Percentiles rank a stretch among this genome's conserved stretches.
Conservation (phyloP, 257 asterid species). For the Orobanche coerulescens region DNA sequence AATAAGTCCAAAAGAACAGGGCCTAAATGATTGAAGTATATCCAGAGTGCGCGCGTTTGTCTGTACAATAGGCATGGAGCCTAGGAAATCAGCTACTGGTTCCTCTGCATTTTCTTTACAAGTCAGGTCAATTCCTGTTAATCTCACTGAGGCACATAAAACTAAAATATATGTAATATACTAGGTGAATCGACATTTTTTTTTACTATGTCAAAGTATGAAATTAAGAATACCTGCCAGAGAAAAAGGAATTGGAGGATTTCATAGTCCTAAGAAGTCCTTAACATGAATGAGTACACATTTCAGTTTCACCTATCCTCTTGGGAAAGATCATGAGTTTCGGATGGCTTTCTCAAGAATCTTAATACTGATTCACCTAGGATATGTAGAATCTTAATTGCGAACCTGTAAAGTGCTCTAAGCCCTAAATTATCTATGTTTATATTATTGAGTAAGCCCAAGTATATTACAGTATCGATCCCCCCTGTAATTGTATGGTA, state of each 20-base stretch:
- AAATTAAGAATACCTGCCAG: background rate
- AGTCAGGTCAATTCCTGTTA: background rate
- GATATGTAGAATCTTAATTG: background rate
- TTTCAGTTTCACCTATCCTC: background rate
- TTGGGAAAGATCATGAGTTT: constrained; percentile 5
- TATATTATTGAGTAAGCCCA: background rate
- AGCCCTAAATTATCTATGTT: too few relatives aligned
- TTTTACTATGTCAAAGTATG: background rate
- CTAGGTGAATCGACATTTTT: background rate
- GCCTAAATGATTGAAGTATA: background rate
- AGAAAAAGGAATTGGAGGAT: background rate
- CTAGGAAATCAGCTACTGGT: background rate
- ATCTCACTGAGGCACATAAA: background rate
- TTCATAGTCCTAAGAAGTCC: background rate
- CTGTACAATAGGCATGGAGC: background rate
- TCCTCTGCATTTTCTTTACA: background rate
- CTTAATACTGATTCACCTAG: background rate
- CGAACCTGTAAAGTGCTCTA: background rate
- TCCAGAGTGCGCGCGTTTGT: background rate
- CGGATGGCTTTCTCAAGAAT: background rate
- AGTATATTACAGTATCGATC: constrained; percentile 8
- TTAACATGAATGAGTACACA: background rate
- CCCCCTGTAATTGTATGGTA: too few relatives aligned
- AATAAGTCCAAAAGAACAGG: too few relatives aligned
- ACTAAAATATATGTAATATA: background rate